A percentile compares a stretch with the other conserved stretches of the same genome.
Conservation (phyloP, 345 rosid genomes). For the Microthlaspi erraticum region DNA sequence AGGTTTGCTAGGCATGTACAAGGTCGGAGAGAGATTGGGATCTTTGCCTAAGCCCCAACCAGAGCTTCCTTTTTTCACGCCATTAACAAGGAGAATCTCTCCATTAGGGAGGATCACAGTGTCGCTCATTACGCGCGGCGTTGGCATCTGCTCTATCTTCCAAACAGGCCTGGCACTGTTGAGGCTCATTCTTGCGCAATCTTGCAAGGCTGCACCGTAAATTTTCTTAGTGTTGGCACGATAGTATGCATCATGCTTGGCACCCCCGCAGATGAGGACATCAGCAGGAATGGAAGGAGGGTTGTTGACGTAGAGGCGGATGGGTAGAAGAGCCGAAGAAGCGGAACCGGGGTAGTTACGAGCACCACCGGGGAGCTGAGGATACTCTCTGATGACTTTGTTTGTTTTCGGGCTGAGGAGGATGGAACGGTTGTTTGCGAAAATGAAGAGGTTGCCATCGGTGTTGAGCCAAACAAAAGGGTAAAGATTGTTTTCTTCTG, state of each 20-base stretch:
- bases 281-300: constrained; percentile 45
- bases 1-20: constrained; percentile 47
- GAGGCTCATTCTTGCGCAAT: constrained; percentile 62
- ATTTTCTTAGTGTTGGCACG: constrained; percentile 35
- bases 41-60: constrained; percentile 70
- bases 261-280: constrained; percentile 64
- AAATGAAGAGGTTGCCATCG: constrained; percentile 84
- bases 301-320: constrained; percentile 40
- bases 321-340: constrained; percentile 67
- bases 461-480: constrained; percentile 77
- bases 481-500: constrained; percentile 76
- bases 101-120: constrained; percentile 69
- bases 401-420: constrained; percentile 59
- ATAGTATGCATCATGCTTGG: constrained; percentile 47
- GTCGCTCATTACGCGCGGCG: constrained; percentile 74
- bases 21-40: constrained; percentile 55
- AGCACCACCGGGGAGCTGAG: constrained; percentile 68
- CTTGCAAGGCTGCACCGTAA: constrained; percentile 51
- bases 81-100: constrained; percentile 66
- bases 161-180: constrained; percentile 54
- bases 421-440: constrained; percentile 75
- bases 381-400: constrained; percentile 58
- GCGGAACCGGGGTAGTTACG: constrained; percentile 80
- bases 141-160: constrained; percentile 69
- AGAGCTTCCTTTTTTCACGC: constrained; percentile 60